Base-by-base conservation (phyloP, 75 land plant genomes). In the Cupressus sempervirens region DNA sequence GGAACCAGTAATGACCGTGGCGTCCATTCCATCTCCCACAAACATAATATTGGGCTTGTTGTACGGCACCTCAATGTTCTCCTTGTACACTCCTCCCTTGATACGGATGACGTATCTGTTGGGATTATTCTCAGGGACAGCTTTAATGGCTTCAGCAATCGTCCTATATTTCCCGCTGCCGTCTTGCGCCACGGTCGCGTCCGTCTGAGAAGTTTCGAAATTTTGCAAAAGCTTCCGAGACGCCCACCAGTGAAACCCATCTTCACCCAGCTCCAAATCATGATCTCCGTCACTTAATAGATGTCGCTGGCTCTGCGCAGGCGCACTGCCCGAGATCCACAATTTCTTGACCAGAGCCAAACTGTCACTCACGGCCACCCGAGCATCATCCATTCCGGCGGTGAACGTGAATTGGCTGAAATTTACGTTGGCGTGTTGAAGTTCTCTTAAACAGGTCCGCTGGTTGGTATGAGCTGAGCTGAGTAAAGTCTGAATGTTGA, bases 391-490 rank as follows among this genome's bases (percentile, higher is more conserved):
- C 10, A 90, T 79, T 3, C 52, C 13, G 58, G 14, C 20, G 40
- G 46, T 7, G 48, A 79, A 79, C 30, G 52, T 7, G 46, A 45
- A 45, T 11, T 79, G 29, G 5, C 45, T n/a, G 52, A 26, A 12
- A 11, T n/a, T 26, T 26, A 43, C 30, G 14, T 43, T 2, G 81
- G 48, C 41, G 0, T 20, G n/a, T 3, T 45, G 43, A 43, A 93
- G 87, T 7, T 87, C 91, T 58, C 88, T 92, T 77, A 89, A 83
- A 87, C 95, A 93, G 0, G 91, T 89, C 46, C 84, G 73, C 79
- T 92, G 93, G 62, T 92, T 88, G 4, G 93, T 86, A 53, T 89
- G 83, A 13, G 92, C 92, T 2, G 95, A 89, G 86, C 93, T 92
- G 0, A 93, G 91, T 86, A 87, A 90, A 48, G 54, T 88, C 84